Conservation (phyloP, 345 rosid species). For the Corymbia maculata region DNA sequence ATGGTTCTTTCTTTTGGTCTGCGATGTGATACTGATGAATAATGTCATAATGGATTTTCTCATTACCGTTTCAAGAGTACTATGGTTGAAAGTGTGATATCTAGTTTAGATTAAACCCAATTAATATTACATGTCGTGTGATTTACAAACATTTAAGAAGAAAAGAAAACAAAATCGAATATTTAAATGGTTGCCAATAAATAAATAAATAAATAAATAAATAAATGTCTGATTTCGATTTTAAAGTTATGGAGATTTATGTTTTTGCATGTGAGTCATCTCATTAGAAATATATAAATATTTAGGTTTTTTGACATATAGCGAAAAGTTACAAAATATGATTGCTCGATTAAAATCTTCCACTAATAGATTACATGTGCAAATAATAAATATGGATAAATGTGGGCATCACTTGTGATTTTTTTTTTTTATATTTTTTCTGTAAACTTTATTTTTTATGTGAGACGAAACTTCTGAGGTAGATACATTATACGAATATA, state of each 20-base stretch:
- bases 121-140: not conserved
- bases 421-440: no score
- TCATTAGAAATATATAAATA: no score
- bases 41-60: not conserved
- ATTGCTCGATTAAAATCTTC: no score
- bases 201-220: no score
- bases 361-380: no score
- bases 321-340: no score
- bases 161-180: not conserved
- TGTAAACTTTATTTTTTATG: no score
- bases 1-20: not conserved
- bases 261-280: not conserved
- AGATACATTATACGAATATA: no score
- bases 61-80: not conserved
- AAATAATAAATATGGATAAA: no score
- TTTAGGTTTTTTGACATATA: no score
- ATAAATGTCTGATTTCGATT: not conserved
- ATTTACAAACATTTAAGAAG: not conserved
- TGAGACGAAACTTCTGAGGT: no score
- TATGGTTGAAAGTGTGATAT: not conserved
- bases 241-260: not conserved
- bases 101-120: not conserved
- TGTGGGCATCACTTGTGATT: no score
- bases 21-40: not conserved
- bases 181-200: not conserved